A percentile compares a stretch with the other conserved stretches of the same genome.
Conservation (phyloP, 805 yeast species). For the Candida peoriensis region DNA sequence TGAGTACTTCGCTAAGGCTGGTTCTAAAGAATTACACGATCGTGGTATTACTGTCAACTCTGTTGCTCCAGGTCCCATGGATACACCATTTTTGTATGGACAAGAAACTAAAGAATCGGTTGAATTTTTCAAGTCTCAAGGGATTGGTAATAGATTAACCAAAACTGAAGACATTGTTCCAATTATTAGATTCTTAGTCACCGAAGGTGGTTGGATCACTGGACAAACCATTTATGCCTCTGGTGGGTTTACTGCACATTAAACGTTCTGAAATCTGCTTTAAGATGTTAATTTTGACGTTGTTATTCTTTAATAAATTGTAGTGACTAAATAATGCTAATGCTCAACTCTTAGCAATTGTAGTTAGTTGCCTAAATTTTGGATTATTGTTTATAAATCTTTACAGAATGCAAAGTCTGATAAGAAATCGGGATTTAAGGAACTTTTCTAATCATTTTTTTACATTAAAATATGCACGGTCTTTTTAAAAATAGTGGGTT, state of each 20-base stretch:
- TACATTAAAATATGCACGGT: no score
- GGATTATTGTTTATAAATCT: no score
- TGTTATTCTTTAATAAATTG: slow-evolving; percentile 46
- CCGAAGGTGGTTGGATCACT: slow-evolving; percentile 65
- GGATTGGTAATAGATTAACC: slow-evolving; percentile 46
- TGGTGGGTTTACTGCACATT: slow-evolving; percentile 65
- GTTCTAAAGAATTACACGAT: slow-evolving; percentile 47
- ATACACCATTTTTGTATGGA: slow-evolving; percentile 59
- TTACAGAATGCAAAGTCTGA: no score
- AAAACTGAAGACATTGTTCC: slow-evolving; percentile 60
- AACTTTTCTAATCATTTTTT: no score
- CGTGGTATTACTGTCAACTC: slow-evolving; percentile 46
- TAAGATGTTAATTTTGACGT: no score
- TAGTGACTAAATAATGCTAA: no score
- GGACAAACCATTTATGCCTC: slow-evolving; percentile 64
- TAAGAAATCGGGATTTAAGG: no score
- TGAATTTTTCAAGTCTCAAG: slow-evolving; percentile 49
- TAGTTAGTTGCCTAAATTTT: no score
- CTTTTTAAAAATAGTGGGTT: no score
- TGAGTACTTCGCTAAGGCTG: slow-evolving; percentile 45
- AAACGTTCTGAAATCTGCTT: no score
- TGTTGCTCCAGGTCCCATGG: slow-evolving; percentile 67
- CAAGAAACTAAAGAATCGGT: slow-evolving; percentile 51
- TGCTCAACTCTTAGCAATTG: no score
- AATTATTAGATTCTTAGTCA: slow-evolving; percentile 50